A percentile compares a stretch with the other conserved stretches of the same genome.
phyloP scores from a whole-genome alignment of 116 monocot species.

The Iris pallida region DNA sequence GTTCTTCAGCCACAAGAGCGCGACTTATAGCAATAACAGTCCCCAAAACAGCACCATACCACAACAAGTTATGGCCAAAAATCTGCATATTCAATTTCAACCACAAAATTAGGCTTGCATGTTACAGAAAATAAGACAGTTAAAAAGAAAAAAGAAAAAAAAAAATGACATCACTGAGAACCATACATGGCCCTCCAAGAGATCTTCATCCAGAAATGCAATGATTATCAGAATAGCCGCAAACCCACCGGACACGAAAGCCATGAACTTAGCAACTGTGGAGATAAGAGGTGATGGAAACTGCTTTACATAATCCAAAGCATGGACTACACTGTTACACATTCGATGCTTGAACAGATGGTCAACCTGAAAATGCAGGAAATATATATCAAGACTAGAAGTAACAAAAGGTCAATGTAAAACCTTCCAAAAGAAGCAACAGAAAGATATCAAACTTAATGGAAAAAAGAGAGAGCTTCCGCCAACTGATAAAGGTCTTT shows the following conservation, averaged over 20 bases:
- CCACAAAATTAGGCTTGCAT: not conserved
- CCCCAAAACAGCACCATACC: constrained; percentile 93
- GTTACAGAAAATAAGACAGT: not conserved
- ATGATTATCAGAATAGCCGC: constrained; percentile 89
- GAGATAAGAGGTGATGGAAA: constrained; percentile 92
- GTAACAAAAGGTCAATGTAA: not conserved
- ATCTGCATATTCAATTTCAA: constrained; percentile 43
- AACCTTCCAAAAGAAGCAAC: too few relatives aligned
- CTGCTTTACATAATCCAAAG: constrained; percentile 86
- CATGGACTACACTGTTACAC: constrained; percentile 61
- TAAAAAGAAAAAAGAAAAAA: not conserved
- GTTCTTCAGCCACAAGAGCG: constrained; percentile 67
- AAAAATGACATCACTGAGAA: not conserved
- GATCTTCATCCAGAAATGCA: constrained; percentile 83
- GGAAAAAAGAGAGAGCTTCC: too few relatives aligned
- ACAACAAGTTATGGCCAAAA: constrained; percentile 87
- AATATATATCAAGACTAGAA: not conserved
- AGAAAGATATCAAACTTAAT: too few relatives aligned
- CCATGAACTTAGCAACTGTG: constrained; percentile 82
- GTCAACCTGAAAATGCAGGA: constrained; percentile 62
- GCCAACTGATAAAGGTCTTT: too few relatives aligned
- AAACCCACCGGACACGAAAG: constrained; percentile 93
- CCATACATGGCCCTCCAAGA: constrained; percentile 92
- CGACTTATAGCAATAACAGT: constrained; percentile 84
- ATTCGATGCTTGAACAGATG: constrained; percentile 88